These are phyloP conservation scores for Diaporthe capsici DNA, from an alignment of 2,329 filamentous ascomycete species.

Conservation along the genomic window DNA sequence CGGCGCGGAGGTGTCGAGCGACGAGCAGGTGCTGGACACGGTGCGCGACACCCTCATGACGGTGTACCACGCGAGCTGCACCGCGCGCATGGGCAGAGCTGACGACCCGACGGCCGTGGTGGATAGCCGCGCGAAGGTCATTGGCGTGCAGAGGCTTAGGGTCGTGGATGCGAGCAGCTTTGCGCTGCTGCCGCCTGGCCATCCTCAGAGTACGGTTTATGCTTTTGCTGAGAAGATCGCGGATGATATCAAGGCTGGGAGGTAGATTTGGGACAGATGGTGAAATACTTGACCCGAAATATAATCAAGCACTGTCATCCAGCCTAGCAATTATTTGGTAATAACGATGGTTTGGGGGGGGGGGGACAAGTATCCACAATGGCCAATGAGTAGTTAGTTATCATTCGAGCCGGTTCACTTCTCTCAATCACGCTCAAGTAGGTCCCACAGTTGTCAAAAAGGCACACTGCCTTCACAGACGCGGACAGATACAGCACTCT, in stretches of 20 bases:
- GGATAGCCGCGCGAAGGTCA: not conserved
- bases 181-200: not conserved
- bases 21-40: constrained; percentile 52
- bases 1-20: constrained; percentile 50
- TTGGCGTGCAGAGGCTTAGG: constrained; percentile 18
- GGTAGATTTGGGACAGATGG: not conserved
- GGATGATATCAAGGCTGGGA: constrained; percentile 14
- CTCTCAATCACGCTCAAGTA: not conserved
- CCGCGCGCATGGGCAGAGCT: constrained; percentile 53
- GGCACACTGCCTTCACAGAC: too few relatives aligned
- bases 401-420: not conserved
- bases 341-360: too few relatives aligned
- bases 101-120: constrained; percentile 17
- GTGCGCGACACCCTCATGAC: constrained; percentile 46
- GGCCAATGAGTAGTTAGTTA: not conserved
- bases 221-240: constrained; percentile 30
- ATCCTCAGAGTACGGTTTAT: constrained; percentile 25
- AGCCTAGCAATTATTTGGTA: not conserved
- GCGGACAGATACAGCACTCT: not conserved
- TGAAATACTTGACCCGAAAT: not conserved
- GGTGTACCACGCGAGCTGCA: constrained; percentile 51
- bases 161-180: constrained; percentile 22
- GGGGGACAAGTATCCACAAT: too few relatives aligned
- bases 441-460: not conserved
- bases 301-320: not conserved